Evolutionary conservation across 495 filamentous ascomycete species (phyloP).

Genomic region (Cairneyella variabilis): DNA sequence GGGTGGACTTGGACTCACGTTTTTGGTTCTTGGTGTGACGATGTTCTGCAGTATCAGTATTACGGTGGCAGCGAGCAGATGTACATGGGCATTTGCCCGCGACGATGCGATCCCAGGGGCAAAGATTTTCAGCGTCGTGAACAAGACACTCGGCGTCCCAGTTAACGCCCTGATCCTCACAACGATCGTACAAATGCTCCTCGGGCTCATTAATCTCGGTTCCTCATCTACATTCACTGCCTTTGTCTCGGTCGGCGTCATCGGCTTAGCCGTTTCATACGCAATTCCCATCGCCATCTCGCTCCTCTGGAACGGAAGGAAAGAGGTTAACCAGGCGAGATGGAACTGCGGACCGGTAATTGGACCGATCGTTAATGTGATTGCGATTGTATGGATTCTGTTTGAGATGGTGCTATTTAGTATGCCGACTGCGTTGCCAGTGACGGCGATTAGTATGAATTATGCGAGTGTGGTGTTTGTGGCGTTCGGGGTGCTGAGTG

Average conservation of each 20-base stretch:
- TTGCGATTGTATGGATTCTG: conserved; percentile 23
- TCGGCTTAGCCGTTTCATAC: conserved; percentile 49
- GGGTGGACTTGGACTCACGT: conserved; percentile 36
- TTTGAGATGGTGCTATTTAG: conserved; percentile 28
- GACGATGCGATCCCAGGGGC: conserved; percentile 39
- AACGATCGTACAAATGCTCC: conserved; percentile 33
- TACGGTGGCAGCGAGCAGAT: conserved; percentile 47
- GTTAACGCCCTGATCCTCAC: conserved; percentile 41
- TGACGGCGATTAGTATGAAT: conserved; percentile 41
- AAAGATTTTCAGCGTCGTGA: conserved; percentile 29
- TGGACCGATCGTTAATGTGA: conserved; percentile 24
- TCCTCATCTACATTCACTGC: conserved; percentile 45
- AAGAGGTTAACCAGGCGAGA: conserved; percentile 18
- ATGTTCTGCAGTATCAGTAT: conserved; percentile 41
- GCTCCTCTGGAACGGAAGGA: conserved; percentile 33
- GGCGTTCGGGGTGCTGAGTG: conserved; percentile 37
- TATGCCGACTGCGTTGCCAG: conserved; percentile 35
- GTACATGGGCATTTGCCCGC: conserved; percentile 46
- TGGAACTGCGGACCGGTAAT: conserved; percentile 24
- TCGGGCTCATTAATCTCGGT: conserved; percentile 51
- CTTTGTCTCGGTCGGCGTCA: conserved; percentile 43
- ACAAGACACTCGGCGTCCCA: conserved; percentile 40
- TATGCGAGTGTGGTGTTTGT: conserved; percentile 33
- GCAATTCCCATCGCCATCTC: conserved; percentile 42
- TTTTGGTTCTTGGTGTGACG: conserved; percentile 35